phyloP scores from a whole-genome alignment of 2,329 filamentous ascomycete species.

The Eutypella sp. region DNA sequence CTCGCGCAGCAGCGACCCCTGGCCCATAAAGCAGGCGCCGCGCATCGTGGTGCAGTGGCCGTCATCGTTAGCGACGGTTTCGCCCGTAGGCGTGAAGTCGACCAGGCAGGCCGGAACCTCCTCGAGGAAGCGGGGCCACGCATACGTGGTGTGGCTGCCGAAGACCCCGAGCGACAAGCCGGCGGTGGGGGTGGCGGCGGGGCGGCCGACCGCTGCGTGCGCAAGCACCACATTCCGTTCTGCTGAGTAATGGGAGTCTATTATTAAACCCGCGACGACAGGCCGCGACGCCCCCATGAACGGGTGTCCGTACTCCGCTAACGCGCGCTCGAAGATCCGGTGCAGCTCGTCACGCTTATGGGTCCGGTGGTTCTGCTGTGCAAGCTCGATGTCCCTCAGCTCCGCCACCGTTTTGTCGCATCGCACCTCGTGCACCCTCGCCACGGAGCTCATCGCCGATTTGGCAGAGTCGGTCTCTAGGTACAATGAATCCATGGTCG shows the following conservation, averaged over 20 bases:
- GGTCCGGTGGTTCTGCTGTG: constrained; percentile 57
- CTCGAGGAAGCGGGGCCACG: constrained; percentile 65
- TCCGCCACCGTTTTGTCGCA: constrained; percentile 62
- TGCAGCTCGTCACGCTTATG: constrained; percentile 52
- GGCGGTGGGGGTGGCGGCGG: constrained; percentile 46
- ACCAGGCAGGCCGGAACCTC: constrained; percentile 52
- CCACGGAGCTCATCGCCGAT: constrained; percentile 53
- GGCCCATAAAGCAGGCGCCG: constrained; percentile 46
- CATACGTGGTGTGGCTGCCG: constrained; percentile 65
- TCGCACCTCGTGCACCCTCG: constrained; percentile 66
- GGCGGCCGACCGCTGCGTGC: constrained; percentile 58
- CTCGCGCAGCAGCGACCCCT: constrained; percentile 68
- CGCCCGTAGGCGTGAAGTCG: constrained; percentile 31
- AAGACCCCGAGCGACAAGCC: constrained; percentile 65
- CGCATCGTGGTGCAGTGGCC: constrained; percentile 37
- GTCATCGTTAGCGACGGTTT: constrained; percentile 36
- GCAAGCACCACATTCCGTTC: constrained; percentile 54
- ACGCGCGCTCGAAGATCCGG: constrained; percentile 28
- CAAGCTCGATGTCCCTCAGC: constrained; percentile 57
- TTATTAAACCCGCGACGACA: constrained; percentile 64
- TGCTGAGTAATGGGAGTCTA: constrained; percentile 65
- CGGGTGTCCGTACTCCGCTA: constrained; percentile 40
- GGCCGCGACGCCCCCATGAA: constrained; percentile 39
- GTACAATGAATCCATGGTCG: constrained; percentile 1
- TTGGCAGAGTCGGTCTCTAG: constrained; percentile 1